Evolutionary conservation across 2,329 filamentous ascomycete species (phyloP), one percentile per base, ranked within the genome.

Genomic region (Stachybotrys echinatus): DNA sequence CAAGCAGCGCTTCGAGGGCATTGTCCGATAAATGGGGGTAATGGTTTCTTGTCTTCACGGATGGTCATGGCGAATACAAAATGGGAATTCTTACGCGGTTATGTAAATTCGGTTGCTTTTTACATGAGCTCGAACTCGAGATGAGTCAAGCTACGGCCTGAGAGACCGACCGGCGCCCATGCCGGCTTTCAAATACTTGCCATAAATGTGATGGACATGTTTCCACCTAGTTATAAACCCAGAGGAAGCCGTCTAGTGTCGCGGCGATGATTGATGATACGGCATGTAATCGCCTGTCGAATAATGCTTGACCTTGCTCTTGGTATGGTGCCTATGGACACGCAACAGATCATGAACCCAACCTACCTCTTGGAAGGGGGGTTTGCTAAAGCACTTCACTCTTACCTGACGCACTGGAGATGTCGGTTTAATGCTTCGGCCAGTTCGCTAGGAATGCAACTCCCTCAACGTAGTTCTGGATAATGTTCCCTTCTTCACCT

Each of bases 1-100:
- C 79, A 83, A 83, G 79, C 67, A 72, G 69, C 86, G 91, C 77
- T 96, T 96, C 85, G 91, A 97, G 74, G 94, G 92, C 74, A 97
- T 97, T 74, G 90, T 99, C 80, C 87, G 94, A 82, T 97, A 95
- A 89, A 85, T 68, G 70, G 61, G 53, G 47, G 55, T 53, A 20
- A 34, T 14, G 38, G 19, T 54, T 60, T 58, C 52, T 56, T 56
- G 56, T 62, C 60, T 63, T 61, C 58, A 61, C 58, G 63, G 66
- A 66, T 67, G 65, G 67, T 67, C 62, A 69, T 62, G 70, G 66
- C 68, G 65, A 72, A 73, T 58, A 64, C 59, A 61, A 60, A 64
- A 65, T 59, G 50, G 56, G 57, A 56, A 55, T 58, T 60, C 57
- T 61, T 49, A 59, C 59, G 60, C 63, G 62, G 65, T 65, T 64